Base-by-base conservation (phyloP, 108 stramenopile genomes). In the Fragilaria radians region DNA sequence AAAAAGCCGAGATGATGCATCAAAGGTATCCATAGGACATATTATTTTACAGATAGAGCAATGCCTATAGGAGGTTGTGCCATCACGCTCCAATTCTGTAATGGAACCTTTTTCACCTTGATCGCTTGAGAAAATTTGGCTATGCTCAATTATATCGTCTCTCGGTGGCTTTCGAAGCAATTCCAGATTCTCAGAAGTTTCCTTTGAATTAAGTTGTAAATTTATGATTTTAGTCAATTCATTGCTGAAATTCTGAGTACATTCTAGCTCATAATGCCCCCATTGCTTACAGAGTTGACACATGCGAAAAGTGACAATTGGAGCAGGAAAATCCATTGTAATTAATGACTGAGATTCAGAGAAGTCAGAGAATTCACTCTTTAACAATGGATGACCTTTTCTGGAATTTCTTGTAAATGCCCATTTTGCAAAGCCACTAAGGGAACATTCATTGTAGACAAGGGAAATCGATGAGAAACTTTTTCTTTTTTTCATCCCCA, bases 181-280 rank as follows among this genome's bases (percentile, higher is more conserved):
- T 11, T 14, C 36, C 14, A 11, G 36, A 42, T 14, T 11, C 36
- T 7, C 36, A 42, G 36, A 11, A 7, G 36, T 14, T 42, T 42
- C 36, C 36, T 11, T 14, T n/a, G n/a, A n/a, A n/a, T n/a, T n/a
- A n/a, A n/a, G n/a, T n/a, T n/a, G n/a, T n/a, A n/a, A n/a, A n/a
- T n/a, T n/a, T n/a, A n/a, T n/a, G n/a, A 42, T 42, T 14, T 14
- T 11, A 42, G 11, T 11, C 36, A 42, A 14, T 42, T 14, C 36
- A 14, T 42, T 11, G 36, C 36, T 42, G 11, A 11, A 14, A 42
- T 42, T 14, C 11, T 11, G 36, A 42, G 65, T 63, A 59, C 81
- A 82, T 63, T 82, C 78, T 4, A 75, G 11, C 50, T 82, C 81
- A 52, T 79, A 79, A 65, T 82, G 81, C 3, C 81, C 81, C 65